These are phyloP conservation scores for Sophora flavescens DNA, from an alignment of 306 rosid species.

Conservation along the genomic window DNA sequence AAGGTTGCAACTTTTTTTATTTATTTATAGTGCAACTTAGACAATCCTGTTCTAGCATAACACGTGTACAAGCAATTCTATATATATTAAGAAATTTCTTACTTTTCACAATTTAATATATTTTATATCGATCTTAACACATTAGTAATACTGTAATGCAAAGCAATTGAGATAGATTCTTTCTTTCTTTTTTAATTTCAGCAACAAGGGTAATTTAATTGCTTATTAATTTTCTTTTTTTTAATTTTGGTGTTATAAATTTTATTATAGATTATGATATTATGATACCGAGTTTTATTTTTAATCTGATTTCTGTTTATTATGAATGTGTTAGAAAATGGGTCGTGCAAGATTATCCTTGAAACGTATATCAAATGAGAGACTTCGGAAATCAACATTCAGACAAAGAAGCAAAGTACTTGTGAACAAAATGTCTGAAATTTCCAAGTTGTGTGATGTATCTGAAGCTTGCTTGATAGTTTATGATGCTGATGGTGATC, in stretches of 20 bases:
- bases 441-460: background rate
- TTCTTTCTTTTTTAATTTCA: no score
- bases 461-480: constrained; percentile 8
- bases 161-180: no score
- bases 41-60: no score
- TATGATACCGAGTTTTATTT: background rate
- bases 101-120: no score
- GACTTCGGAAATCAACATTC: constrained; percentile 2
- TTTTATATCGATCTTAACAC: background rate
- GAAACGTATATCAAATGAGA: background rate
- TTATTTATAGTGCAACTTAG: no score
- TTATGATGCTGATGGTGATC: background rate
- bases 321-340: constrained; percentile 24
- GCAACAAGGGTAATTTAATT: background rate
- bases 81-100: background rate
- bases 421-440: constrained; percentile 12
- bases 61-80: no score
- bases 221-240: background rate
- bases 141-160: background rate
- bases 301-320: background rate
- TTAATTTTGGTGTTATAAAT: background rate
- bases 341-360: constrained; percentile 13
- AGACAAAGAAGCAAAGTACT: constrained; percentile 31
- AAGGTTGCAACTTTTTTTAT: no score
- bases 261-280: background rate